Percentiles rank a stretch among this genome's conserved stretches.
These are phyloP conservation scores for Claviceps purpurea DNA, from an alignment of 2,329 filamentous ascomycete genomes.

Conservation along the genomic window DNA sequence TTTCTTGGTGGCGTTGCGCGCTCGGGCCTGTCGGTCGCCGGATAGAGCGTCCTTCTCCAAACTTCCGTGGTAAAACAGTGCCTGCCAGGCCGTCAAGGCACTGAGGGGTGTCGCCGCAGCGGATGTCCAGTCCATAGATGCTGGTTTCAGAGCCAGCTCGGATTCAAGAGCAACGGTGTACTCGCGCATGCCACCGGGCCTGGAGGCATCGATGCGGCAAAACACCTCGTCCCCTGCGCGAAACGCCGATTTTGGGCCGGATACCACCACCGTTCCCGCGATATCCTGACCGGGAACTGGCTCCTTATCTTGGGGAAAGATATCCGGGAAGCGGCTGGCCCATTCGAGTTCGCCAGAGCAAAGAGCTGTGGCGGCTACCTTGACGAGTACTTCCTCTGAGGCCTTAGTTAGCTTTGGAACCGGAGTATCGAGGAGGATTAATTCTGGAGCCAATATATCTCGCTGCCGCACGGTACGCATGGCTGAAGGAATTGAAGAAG, in stretches of 20 bases:
- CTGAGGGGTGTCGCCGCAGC: constrained; percentile 25
- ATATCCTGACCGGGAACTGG: constrained; percentile 25
- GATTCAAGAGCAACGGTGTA: constrained; percentile 18
- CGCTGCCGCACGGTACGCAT: constrained; percentile 1
- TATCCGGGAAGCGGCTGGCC: constrained; percentile 11
- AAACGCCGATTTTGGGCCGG: constrained; percentile 18
- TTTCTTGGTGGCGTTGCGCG: constrained; percentile 15
- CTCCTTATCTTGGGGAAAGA: constrained; percentile 12
- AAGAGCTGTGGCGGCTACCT: constrained; percentile 19
- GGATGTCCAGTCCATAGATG: constrained; percentile 18
- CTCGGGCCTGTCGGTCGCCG: constrained; percentile 14
- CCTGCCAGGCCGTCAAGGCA: constrained; percentile 28
- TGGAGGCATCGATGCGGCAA: constrained; percentile 15
- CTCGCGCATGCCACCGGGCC: constrained; percentile 18
- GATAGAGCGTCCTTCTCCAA: constrained; percentile 16
- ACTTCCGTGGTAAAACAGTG: constrained; percentile 22
- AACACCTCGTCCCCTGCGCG: constrained; percentile 22
- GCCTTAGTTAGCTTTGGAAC: background rate
- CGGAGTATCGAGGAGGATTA: background rate
- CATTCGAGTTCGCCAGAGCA: constrained; percentile 21
- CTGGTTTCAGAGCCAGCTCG: constrained; percentile 23
- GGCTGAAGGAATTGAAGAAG: background rate
- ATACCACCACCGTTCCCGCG: constrained; percentile 22
- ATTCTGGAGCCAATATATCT: background rate
- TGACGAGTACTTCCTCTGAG: constrained; percentile 12